These are phyloP conservation scores for Ceratocystis cacaofunesta DNA, from an alignment of 2,329 filamentous ascomycete genomes.

Conservation along the genomic window DNA sequence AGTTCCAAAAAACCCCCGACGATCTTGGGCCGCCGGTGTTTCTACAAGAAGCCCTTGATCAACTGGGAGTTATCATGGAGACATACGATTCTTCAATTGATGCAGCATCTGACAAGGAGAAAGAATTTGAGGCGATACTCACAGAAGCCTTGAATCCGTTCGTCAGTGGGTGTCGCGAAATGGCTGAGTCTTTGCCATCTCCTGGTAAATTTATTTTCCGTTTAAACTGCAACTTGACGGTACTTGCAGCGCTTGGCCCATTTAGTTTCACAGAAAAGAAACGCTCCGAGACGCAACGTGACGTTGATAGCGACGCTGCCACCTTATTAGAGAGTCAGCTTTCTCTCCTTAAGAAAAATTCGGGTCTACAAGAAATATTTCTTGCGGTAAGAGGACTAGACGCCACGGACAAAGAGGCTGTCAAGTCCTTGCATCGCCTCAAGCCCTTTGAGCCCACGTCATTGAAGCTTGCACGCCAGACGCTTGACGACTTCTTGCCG, in stretches of 20 bases:
- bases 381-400: conserved; percentile 9
- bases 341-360: conserved; percentile 56
- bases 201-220: conserved; percentile 53
- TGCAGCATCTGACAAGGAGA: conserved; percentile 40
- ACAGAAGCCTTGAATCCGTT: conserved; percentile 76
- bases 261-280: conserved; percentile 47
- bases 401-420: conserved; percentile 32
- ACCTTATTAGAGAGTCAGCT: conserved; percentile 42
- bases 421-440: conserved; percentile 31
- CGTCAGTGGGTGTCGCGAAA: conserved; percentile 55
- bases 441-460: conserved; percentile 43
- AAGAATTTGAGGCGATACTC: conserved; percentile 61
- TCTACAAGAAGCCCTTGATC: conserved; percentile 63
- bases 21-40: conserved; percentile 69
- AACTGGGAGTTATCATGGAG: conserved; percentile 63
- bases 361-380: conserved; percentile 54
- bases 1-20: conserved; percentile 53
- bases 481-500: conserved; percentile 78
- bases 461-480: conserved; percentile 55
- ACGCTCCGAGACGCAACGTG: conserved; percentile 39
- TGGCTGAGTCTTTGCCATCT: conserved; percentile 44
- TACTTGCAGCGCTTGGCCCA: conserved; percentile 37
- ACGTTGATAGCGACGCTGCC: conserved; percentile 43
- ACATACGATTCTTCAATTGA: conserved; percentile 74
- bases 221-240: conserved; percentile 54